Conservation (phyloP, 257 asterid genomes). For the Petunia secreta region DNA sequence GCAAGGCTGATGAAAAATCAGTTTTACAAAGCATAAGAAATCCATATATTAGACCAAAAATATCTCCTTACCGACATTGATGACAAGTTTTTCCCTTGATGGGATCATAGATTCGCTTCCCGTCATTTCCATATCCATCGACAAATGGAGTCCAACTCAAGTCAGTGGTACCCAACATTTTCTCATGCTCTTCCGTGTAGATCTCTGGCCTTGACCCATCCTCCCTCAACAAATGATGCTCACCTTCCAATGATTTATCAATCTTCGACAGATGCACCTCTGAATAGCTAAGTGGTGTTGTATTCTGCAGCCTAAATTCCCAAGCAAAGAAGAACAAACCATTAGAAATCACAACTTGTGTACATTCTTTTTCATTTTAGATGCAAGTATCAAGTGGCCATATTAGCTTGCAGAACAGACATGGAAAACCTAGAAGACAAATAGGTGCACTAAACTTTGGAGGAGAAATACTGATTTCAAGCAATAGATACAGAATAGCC, state of each 20-base stretch:
- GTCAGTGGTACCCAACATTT: conserved; percentile 81
- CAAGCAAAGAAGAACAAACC: conserved; percentile 26
- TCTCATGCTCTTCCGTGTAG: conserved; percentile 87
- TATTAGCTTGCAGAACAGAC: conserved; percentile 16
- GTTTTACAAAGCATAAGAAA: neutral
- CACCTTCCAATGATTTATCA: conserved; percentile 37
- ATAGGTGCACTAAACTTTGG: neutral
- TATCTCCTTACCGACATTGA: conserved; percentile 76
- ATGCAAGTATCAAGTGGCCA: neutral
- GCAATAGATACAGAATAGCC: neutral
- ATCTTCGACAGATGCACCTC: conserved; percentile 48
- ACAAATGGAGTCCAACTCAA: conserved; percentile 78
- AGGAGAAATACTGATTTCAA: neutral
- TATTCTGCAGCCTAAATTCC: conserved; percentile 72
- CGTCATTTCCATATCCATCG: conserved; percentile 85
- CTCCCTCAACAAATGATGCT: conserved; percentile 49
- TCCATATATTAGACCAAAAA: conserved; percentile 14
- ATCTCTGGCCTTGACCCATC: conserved; percentile 79
- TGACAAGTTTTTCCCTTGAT: conserved; percentile 88
- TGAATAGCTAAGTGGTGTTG: conserved; percentile 74
- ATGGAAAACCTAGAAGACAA: neutral
- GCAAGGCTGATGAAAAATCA: conserved; percentile 17
- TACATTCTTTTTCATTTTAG: neutral
- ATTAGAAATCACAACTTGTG: neutral
- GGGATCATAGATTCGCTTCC: conserved; percentile 88